Evolutionary conservation across 176 grass and related monocot species (phyloP), one percentile per base, ranked within the genome.

Genomic region (Hsuehochloa calcarea): DNA sequence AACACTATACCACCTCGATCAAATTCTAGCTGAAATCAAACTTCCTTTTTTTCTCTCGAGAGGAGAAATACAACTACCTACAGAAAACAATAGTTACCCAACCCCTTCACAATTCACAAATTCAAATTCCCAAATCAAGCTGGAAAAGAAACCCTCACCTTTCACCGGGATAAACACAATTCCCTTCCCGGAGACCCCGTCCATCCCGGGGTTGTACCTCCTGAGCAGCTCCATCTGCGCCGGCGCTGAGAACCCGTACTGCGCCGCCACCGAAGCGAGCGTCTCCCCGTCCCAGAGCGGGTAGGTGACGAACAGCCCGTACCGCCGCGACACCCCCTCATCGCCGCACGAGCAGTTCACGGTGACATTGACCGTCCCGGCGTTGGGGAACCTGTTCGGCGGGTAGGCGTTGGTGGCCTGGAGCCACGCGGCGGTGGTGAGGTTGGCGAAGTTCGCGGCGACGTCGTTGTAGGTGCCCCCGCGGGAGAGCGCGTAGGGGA

Each of bases 321-420:
- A 98, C 2, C 29, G 61, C 4, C 4, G 5, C 12, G 91, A 98
- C 11, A 98, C 56, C 0, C 0, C 20, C 0, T 0, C 5, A 75
- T 98, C 70, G 13, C 91, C 96, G 40, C 96, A 98, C 16, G 93
- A 84, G 73, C 96, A 98, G 72, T 98, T 98, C 73, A 98, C 88
- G 16, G 52, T 94, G 81, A 94, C 86, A 59, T 88, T 90, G 5
- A 98, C 29, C 2, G 16, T 76, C 44, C 0, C 68, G 62, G 46
- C 29, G 69, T 6, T 8, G 37, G 89, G 88, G 80, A 98, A 74
- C 47, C 88, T 90, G 82, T 8, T 84, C 5, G 59, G 0, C 22
- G 81, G 68, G 63, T 77, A 95, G 13, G 6, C 7, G 84, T 98
- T 98, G 31, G 83, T 79, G 16, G 16, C 29, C 11, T 14, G 8